phyloP scores from a whole-genome alignment of 495 filamentous ascomycete genomes.

The Aspergillus heteromorphus region DNA sequence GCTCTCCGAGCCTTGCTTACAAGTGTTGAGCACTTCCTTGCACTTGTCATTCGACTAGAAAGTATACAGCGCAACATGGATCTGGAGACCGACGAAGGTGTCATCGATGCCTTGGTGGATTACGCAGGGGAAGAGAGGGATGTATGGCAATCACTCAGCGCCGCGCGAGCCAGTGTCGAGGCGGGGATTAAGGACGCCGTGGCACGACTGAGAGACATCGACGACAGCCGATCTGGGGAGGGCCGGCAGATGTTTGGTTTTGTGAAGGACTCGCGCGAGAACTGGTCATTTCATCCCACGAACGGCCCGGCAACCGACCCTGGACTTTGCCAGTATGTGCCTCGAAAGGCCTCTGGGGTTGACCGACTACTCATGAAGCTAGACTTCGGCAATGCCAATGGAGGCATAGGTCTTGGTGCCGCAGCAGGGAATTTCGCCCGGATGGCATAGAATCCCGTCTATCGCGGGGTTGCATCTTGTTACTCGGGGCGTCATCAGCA shows the following conservation, averaged over 20 bases:
- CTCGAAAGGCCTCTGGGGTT: constrained; percentile 63
- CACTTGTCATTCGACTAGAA: constrained; percentile 66
- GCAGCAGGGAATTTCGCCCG: neutral
- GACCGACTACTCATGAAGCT: constrained; percentile 83
- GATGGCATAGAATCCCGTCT: neutral
- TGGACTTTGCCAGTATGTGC: constrained; percentile 49
- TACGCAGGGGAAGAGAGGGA: constrained; percentile 62
- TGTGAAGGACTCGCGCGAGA: constrained; percentile 13
- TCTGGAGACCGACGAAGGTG: constrained; percentile 71
- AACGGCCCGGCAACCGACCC: constrained; percentile 16
- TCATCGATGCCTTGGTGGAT: constrained; percentile 67
- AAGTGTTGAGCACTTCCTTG: constrained; percentile 70
- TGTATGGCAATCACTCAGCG: constrained; percentile 51
- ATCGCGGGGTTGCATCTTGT: neutral
- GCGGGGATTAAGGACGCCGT: constrained; percentile 61
- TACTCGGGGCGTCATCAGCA: neutral
- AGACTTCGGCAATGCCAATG: constrained; percentile 56
- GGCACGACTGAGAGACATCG: constrained; percentile 52
- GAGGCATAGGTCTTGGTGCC: constrained; percentile 7
- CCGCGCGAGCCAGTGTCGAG: constrained; percentile 28
- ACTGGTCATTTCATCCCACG: constrained; percentile 6
- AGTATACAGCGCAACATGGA: constrained; percentile 66
- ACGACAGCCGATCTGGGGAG: constrained; percentile 44
- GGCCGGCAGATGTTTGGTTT: constrained; percentile 34
- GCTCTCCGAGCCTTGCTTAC: constrained; percentile 65